Conservation (phyloP, 208 protist genomes). For the Wallacemonas sp. region DNA sequence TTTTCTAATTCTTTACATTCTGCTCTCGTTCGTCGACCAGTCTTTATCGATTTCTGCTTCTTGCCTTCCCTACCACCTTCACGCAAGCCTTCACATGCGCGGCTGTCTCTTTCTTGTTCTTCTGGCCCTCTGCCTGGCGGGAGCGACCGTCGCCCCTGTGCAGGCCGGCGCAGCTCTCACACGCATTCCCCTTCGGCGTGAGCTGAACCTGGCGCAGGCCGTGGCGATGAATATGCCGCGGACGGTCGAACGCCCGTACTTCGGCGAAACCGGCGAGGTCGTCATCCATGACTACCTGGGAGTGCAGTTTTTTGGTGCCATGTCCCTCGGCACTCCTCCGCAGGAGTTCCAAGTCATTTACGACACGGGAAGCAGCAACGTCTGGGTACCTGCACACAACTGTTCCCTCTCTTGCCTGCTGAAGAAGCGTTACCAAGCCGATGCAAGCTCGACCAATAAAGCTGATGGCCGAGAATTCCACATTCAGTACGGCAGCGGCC, state of each 20-base stretch:
- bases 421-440: slow-evolving; percentile 80
- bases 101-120: neutral
- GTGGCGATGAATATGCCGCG: slow-evolving; percentile 20
- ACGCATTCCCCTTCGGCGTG: slow-evolving; percentile 28
- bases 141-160: slow-evolving; percentile 9
- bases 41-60: neutral
- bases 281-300: slow-evolving; percentile 72
- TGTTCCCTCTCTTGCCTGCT: slow-evolving; percentile 52
- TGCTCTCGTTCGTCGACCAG: neutral
- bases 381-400: slow-evolving; percentile 65
- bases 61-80: no score
- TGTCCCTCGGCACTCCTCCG: slow-evolving; percentile 85
- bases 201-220: slow-evolving; percentile 29
- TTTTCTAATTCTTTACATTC: no score
- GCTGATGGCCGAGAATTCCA: slow-evolving; percentile 84
- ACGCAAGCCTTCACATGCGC: neutral
- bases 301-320: slow-evolving; percentile 90
- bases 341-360: slow-evolving; percentile 86
- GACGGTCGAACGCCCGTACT: slow-evolving; percentile 19
- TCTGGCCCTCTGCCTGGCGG: slow-evolving; percentile 9
- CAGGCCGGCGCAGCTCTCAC: slow-evolving; percentile 1
- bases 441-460: slow-evolving; percentile 73
- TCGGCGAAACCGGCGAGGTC: slow-evolving; percentile 20
- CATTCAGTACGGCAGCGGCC: slow-evolving; percentile 94
- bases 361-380: slow-evolving; percentile 70